Base-by-base conservation (phyloP, 2,329 filamentous ascomycete species). In the Apiospora rasikravindrae region DNA sequence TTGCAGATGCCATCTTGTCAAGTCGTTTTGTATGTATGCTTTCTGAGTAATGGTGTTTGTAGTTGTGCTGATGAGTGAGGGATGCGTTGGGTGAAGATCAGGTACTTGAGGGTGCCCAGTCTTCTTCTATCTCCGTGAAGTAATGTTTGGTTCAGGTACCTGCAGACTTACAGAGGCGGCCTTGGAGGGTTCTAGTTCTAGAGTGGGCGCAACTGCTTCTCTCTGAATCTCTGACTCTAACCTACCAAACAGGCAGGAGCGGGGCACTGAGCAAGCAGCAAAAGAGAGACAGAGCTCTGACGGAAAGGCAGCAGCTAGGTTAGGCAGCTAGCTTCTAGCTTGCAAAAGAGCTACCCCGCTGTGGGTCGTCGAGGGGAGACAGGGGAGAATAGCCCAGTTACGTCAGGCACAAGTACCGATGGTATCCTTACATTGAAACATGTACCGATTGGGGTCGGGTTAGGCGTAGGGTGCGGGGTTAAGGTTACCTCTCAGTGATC, bases 1-100 rank as follows among this genome's bases (percentile, higher is more conserved):
- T 81, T 67, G 78, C 76, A 3, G 76, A 75, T 24, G 78, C 66
- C 80, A 81, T 81, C 66, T 37, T 79, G 73, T 33, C 57, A 2
- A 64, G 2, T 64, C 22, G 22, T n/a, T 3, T 13, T 40, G 29
- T 40, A 14, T 64, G 57, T 13, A 64, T 40, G 57, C 4, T 22
- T 33, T 37, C 8, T 61, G 29, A 26, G 7, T 61, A n/a, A 37
- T 13, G 14, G 8, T 61, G 29, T 37, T 37, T n/a, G 53, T 11
- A 61, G 29, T 37, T n/a, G 16, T 61, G 53, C 16, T 37, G 53
- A 7, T 33, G 29, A 29, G 26, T 19, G 19, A 22, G 26, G 19
- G 16, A 37, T 61, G n/a, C n/a, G 29, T 29, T 29, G 49, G 5
- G n/a, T 53, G 24, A 29, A 53, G 49, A 53, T 53, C 11, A 14